Evolutionary conservation across 495 filamentous ascomycete species (phyloP), one percentile per base, ranked within the genome.

Genomic region (Chaetomium tenue): DNA sequence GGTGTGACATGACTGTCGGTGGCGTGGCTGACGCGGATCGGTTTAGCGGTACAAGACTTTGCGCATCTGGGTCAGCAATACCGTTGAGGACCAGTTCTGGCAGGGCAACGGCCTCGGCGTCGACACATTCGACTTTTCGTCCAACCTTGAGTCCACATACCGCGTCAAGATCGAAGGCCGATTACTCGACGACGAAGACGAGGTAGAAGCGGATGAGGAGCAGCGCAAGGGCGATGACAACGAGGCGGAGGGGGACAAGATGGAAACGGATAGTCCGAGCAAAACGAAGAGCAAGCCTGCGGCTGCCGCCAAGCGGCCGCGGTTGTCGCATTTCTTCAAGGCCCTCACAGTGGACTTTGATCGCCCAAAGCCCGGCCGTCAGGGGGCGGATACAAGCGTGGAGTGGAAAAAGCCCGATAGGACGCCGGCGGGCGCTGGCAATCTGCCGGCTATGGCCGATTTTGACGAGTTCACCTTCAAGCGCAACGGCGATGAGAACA

Each of bases 271-370:
- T 26, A 79, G 84, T 48, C 86, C 86, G 67, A 80, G 76, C 78
- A 75, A 83, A 76, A 71, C 72, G 66, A 81, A 79, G 66, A 62
- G 68, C 40, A 77, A 73, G 75, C 64, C 55, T 39, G 71, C 63
- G 16, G 59, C 70, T 37, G 33, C 33, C 25, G 85, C 78, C 33
- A 77, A 50, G 61, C 77, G 74, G 47, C 84, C 83, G 37, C 85
- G 88, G 61, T 88, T 98, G 75, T 96, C 94, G 28, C 90, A 97
- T 68, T 99, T 97, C 78, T 96, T 99, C 86, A 95, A 95, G 75
- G 82, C 86, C 9, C 88, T 99, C 70, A 90, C 85, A 3, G 83
- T 97, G 46, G 92, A 98, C 61, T 93, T 95, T 65, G 91, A 96
- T 64, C 86, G 86, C 53, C 78, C 74, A 23, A 70, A 70, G 58